Evolutionary conservation across 257 asterid species (phyloP), one percentile per base, ranked within the genome.

Genomic region (Ajuga chamaepitys): DNA sequence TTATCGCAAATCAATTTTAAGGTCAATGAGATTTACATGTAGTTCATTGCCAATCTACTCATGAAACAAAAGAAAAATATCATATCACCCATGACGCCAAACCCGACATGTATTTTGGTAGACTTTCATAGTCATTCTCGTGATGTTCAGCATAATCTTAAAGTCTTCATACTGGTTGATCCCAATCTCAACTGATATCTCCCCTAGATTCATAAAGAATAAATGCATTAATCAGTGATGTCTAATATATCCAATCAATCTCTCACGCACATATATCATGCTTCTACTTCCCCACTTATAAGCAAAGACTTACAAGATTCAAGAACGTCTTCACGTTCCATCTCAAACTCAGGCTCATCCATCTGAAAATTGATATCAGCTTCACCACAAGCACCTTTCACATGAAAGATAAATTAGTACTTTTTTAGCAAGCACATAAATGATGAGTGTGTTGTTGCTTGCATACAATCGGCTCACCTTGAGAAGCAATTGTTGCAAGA

Each of bases 401-500:
- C 62, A 71, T 30, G 32, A 50, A 25, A 46, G 17, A 62, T 25
- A 53, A 38, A 40, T 58, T 34, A 67, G 48, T 14, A 34, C 11
- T 54, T 62, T n/a, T 41, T 41, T 11, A 55, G 46, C 18, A 44
- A 57, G 58, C 11, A 16, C 9, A 24, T 2, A 4, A n/a, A n/a
- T n/a, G n/a, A 28, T 46, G 11, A 9, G 22, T 14, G 48, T n/a
- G 26, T 44, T 25, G 37, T 46, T 16, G 26, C 26, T 9, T 42
- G 11, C 53, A 30, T 11, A 20, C 13, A 30, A 28, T 53, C 42
- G 70, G 52, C 83, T 66, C 73, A 87, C 97, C 92, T 84, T 84
- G 91, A 71, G 86, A 87, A 68, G 98, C 96, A 74, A 93, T 84
- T 62, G 89, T 81, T 58, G 95, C 97, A 63, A 93, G 90, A 68